Conservation (phyloP, 2,329 filamentous ascomycete genomes). For the Alternaria longipes region DNA sequence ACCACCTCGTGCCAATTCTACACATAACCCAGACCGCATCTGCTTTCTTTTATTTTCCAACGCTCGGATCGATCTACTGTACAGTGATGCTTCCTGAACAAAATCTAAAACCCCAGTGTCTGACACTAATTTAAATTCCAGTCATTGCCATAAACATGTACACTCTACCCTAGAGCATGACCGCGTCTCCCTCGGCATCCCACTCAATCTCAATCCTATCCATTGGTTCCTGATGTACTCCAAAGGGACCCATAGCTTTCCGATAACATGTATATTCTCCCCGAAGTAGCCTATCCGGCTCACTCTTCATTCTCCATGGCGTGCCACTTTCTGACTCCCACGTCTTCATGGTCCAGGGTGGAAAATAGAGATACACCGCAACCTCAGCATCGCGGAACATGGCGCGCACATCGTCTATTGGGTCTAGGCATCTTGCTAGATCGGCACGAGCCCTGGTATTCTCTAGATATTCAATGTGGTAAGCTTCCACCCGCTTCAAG, state of each 20-base stretch:
- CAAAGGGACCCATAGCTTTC: background rate
- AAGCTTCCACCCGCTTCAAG: slow-evolving; percentile 23
- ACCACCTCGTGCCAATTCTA: background rate
- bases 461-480: slow-evolving; percentile 2
- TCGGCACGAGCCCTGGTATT: background rate
- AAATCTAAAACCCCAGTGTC: background rate
- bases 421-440: background rate
- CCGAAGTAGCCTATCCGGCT: background rate
- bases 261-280: background rate
- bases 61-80: background rate
- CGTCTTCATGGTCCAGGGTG: slow-evolving; percentile 12
- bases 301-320: slow-evolving; percentile 19
- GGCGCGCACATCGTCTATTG: slow-evolving; percentile 2
- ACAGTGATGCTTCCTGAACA: background rate
- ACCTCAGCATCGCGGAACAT: slow-evolving; percentile 12
- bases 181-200: slow-evolving; percentile 17
- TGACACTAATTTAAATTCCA: background rate
- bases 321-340: slow-evolving; percentile 12
- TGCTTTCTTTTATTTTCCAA: background rate
- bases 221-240: background rate
- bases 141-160: background rate
- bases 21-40: background rate
- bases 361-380: slow-evolving; percentile 20
- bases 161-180: slow-evolving; percentile 2
- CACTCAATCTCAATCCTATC: slow-evolving; percentile 9